phyloP scores from a whole-genome alignment of 2,329 filamentous ascomycete genomes.

The Penicillium sp. region DNA sequence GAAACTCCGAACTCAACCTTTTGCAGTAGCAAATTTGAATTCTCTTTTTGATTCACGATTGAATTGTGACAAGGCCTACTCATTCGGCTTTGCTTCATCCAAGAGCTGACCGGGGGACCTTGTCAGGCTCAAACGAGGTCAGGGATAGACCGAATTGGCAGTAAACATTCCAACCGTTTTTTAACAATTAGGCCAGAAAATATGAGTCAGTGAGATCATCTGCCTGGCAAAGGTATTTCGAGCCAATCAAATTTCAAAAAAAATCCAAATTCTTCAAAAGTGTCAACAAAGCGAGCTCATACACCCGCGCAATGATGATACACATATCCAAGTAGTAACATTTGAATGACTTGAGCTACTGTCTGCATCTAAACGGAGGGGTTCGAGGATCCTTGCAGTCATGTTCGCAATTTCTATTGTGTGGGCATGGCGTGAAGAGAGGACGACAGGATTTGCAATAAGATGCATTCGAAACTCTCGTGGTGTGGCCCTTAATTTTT shows the following conservation, averaged over 20 bases:
- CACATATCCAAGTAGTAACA: constrained; percentile 29
- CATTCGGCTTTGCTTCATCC: not conserved
- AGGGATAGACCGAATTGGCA: not conserved
- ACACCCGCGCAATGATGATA: not conserved
- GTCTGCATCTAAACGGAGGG: not conserved
- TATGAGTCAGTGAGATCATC: no score
- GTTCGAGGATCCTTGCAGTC: not conserved
- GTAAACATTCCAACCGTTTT: not conserved
- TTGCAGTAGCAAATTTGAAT: not conserved
- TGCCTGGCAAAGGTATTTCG: not conserved
- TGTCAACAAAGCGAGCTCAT: constrained; percentile 30
- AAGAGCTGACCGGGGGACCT: not conserved
- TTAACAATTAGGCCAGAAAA: no score
- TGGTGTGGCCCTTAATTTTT: not conserved
- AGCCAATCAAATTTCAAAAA: no score
- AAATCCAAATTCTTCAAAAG: constrained; percentile 15
- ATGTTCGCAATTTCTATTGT: not conserved
- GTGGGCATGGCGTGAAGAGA: not conserved
- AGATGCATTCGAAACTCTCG: not conserved
- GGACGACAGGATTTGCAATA: not conserved
- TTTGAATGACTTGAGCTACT: not conserved
- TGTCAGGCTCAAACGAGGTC: not conserved
- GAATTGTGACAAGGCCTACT: not conserved
- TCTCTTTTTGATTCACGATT: not conserved
- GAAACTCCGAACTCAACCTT: not conserved